Evolutionary conservation across 495 filamentous ascomycete genomes (phyloP).

Genomic region (Tricharina praecox): DNA sequence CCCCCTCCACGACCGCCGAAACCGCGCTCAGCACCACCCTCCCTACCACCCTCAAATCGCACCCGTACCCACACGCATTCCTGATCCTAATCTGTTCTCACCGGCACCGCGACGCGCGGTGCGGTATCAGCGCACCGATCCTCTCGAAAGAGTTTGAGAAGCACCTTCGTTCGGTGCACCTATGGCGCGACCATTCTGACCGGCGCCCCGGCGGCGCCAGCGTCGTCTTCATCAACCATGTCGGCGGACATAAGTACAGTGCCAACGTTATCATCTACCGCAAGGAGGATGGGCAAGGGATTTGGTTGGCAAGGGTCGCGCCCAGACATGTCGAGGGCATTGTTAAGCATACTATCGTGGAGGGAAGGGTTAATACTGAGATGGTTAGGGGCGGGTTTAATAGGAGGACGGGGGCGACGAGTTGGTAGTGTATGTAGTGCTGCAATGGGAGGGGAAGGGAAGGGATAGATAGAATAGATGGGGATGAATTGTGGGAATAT

Average conservation of each 20-base stretch:
- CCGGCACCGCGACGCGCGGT: conserved; percentile 79
- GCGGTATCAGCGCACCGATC: conserved; percentile 80
- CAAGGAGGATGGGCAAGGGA: conserved; percentile 29
- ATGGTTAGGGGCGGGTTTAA: conserved; percentile 79
- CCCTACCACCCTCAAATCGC: conserved; percentile 45
- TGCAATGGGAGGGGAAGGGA: no score
- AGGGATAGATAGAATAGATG: no score
- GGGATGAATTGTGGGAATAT: no score
- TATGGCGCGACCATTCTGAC: conserved; percentile 78
- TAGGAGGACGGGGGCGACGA: conserved; percentile 55
- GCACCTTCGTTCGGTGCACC: conserved; percentile 64
- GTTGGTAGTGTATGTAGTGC: conserved; percentile 45
- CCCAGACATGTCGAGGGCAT: conserved; percentile 94
- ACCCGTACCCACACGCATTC: conserved; percentile 59
- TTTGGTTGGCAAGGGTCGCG: conserved; percentile 78
- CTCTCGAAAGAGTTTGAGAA: conserved; percentile 74
- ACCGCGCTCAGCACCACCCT: no score
- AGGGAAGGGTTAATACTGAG: conserved; percentile 80
- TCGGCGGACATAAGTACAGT: conserved; percentile 84
- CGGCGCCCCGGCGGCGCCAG: conserved; percentile 76
- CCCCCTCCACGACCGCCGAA: conserved; percentile 23
- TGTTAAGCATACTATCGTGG: conserved; percentile 69
- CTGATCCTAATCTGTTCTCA: conserved; percentile 91
- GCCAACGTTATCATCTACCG: conserved; percentile 89
- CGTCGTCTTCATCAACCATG: conserved; percentile 89